Evolutionary conservation across 2,329 filamentous ascomycete genomes (phyloP).

Genomic region (Hypoxylon sp.): DNA sequence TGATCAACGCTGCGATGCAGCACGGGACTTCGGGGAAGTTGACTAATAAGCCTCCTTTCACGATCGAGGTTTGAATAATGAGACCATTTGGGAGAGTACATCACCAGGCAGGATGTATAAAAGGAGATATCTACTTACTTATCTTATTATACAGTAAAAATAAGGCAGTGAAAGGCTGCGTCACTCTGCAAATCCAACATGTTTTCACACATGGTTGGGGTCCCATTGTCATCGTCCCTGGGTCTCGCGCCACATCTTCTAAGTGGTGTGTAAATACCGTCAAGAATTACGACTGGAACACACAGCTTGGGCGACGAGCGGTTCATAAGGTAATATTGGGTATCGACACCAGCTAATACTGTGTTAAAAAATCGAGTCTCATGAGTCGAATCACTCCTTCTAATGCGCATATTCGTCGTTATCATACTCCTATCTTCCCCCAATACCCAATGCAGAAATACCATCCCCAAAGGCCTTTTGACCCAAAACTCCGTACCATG

Average conservation of each 20-base stretch:
- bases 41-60: slow-evolving; percentile 54
- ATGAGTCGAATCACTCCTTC: background rate
- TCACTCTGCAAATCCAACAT: no score
- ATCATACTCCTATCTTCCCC: background rate
- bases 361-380: background rate
- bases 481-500: background rate
- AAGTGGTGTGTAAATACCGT: background rate
- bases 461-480: background rate
- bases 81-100: background rate
- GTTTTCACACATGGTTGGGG: no score
- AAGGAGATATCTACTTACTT: background rate
- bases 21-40: slow-evolving; percentile 64
- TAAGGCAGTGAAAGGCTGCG: no score
- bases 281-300: background rate
- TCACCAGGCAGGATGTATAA: background rate
- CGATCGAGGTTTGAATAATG: slow-evolving; percentile 46
- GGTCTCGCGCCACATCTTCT: no score
- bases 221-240: no score
- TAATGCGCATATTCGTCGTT: background rate
- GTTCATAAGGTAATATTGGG: background rate
- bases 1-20: slow-evolving; percentile 71
- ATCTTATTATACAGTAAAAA: no score
- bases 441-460: background rate
- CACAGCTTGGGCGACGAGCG: background rate
- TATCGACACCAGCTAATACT: slow-evolving; percentile 2